A percentile compares a stretch with the other conserved stretches of the same genome.
phyloP scores from a whole-genome alignment of 306 rosid species.

The Cicer chorassanicum region DNA sequence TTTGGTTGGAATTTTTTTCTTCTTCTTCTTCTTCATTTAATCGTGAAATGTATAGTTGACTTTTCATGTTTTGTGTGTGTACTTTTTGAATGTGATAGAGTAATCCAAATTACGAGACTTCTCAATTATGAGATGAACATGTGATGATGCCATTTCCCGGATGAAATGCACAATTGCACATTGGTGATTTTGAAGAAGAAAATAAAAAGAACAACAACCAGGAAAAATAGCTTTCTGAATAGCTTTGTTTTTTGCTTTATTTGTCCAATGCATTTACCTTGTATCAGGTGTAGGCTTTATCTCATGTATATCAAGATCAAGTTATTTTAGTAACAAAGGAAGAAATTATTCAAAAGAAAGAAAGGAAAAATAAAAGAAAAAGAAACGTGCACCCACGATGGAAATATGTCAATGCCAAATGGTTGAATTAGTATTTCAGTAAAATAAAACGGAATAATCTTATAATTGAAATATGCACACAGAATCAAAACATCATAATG shows the following conservation, averaged over 20 bases:
- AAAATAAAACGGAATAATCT: slow-evolving; percentile 1
- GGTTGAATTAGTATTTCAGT: slow-evolving; percentile 11
- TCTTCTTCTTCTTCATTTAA: not conserved
- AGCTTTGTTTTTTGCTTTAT: not conserved
- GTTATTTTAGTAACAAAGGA: not conserved
- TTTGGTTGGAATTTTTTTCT: slow-evolving; percentile 35
- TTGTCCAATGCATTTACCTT: not conserved
- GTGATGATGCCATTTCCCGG: slow-evolving; percentile 43
- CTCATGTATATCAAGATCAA: no score
- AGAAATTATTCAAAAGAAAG: not conserved
- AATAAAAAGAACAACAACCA: not conserved
- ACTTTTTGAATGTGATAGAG: slow-evolving; percentile 41
- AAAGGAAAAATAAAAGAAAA: no score
- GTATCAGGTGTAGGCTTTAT: no score
- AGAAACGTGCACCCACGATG: not conserved
- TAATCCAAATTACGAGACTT: slow-evolving; percentile 44
- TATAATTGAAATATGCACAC: not conserved
- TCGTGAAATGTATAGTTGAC: slow-evolving; percentile 23
- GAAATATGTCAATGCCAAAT: not conserved
- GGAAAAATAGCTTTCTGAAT: not conserved
- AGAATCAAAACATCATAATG: not conserved
- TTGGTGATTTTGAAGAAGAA: slow-evolving; percentile 41
- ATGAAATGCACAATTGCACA: slow-evolving; percentile 34
- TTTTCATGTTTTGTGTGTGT: slow-evolving; percentile 10
- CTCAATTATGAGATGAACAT: slow-evolving; percentile 54